These are phyloP conservation scores for Mucor plumbeus DNA, from an alignment of 371 early-diverging fungal species.

Conservation along the genomic window DNA sequence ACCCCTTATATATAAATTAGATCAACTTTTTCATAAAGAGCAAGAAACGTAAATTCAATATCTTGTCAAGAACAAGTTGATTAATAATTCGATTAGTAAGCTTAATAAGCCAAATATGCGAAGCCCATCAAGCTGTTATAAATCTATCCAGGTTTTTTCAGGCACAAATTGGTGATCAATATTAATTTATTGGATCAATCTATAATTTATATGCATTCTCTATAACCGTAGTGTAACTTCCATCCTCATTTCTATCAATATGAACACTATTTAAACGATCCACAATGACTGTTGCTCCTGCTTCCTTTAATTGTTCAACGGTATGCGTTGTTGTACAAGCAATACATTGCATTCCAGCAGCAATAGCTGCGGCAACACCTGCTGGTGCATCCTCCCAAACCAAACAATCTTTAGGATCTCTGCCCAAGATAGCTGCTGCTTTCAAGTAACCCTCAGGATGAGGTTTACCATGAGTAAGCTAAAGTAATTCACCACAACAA, in stretches of 20 bases:
- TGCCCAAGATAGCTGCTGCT: conserved; percentile 51
- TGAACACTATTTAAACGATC: conserved; percentile 54
- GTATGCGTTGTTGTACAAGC: conserved; percentile 67
- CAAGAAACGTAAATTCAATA: too few species aligned
- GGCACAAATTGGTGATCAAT: too few species aligned
- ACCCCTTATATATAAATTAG: too few species aligned
- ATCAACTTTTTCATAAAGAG: too few species aligned
- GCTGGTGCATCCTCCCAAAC: conserved; percentile 80
- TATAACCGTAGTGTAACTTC: conserved; percentile 12
- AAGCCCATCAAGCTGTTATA: too few species aligned
- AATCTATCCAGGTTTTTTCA: too few species aligned
- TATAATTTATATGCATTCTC: conserved; percentile 1
- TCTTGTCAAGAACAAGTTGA: too few species aligned
- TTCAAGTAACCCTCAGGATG: conserved; percentile 68
- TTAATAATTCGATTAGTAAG: too few species aligned
- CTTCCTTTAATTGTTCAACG: conserved; percentile 57
- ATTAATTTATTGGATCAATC: not conserved
- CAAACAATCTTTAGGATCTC: conserved; percentile 58
- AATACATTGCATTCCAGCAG: conserved; percentile 63
- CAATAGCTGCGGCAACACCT: conserved; percentile 62
- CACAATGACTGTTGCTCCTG: conserved; percentile 63
- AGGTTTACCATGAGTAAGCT: conserved; percentile 65
- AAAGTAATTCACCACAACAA: not conserved
- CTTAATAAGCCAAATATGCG: too few species aligned
- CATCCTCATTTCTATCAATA: conserved; percentile 31